Base-by-base conservation (phyloP, 2,329 filamentous ascomycete genomes). In the Aulographum hederae region DNA sequence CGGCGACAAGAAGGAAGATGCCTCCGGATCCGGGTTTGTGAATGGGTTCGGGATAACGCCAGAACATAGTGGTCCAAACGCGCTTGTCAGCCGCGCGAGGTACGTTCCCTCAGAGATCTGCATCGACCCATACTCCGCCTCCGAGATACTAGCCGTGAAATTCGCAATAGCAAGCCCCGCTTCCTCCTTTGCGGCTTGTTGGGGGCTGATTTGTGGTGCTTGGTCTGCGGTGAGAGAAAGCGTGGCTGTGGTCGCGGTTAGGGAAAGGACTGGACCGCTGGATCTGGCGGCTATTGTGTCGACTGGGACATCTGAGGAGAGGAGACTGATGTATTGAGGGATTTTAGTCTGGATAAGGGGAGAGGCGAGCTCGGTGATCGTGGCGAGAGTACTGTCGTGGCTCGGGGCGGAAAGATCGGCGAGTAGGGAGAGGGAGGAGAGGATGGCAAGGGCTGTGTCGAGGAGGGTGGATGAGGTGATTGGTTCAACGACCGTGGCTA, bases 401-500 rank as follows among this genome's bases (percentile, higher is more conserved):
- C 48, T n/a, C n/a, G 56, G 26, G 52, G 63, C 35, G 54, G 67
- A 45, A 60, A 61, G 30, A 53, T 65, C 41, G 56, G 69, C 31
- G 2, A 63, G 46, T 0, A 52, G 53, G 0, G 54, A 56, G n/a
- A 63, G 39, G 11, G 56, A 52, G 4, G 45, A 48, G 0, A 80
- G 49, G 38, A 75, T 69, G 4, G 74, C 72, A 19, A 77, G 58
- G 11, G 72, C 61, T 0, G 74, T 80, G 37, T 82, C 77, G 2
- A 80, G 55, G 5, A 82, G 61, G 1, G 70, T 69, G 30, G 63
- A 60, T 17, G 68, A 63, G 2, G 73, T 76, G 17, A 78, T 57
- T 0, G 74, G 69, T 39, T 76, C 72, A 33, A 76, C 60, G n/a
- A 81, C 61, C 3, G 61, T 66, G 13, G 71, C 73, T 65, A 71